Conservation (phyloP, 1,284 basidiomycete genomes). For the Ganoderma lucidum region DNA sequence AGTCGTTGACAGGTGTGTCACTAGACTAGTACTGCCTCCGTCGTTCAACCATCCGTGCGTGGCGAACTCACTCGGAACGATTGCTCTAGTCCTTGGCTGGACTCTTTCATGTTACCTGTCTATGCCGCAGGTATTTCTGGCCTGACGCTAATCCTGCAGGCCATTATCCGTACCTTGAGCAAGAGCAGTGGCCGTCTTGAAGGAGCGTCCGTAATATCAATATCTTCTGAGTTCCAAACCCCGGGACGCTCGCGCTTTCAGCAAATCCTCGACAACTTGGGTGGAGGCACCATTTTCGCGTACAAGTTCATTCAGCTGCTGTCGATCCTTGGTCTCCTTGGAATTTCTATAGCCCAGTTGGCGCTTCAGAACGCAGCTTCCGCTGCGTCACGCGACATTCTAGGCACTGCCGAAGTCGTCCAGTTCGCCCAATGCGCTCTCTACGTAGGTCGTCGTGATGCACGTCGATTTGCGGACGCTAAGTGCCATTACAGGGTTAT, state of each 20-base stretch:
- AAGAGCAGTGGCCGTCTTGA: neutral
- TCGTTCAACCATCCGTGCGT: neutral
- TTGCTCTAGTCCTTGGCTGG: slow-evolving; percentile 19
- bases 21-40: too few relatives aligned
- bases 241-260: slow-evolving; percentile 24
- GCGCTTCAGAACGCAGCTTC: neutral
- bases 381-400: neutral
- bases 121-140: slow-evolving; percentile 19
- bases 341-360: slow-evolving; percentile 14
- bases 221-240: neutral
- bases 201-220: neutral
- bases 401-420: neutral
- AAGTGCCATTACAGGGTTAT: slow-evolving; percentile 16
- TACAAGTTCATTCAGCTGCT: slow-evolving; percentile 37
- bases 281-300: slow-evolving; percentile 35
- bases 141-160: neutral
- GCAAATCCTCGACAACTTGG: slow-evolving; percentile 12
- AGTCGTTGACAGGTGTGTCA: slow-evolving; percentile 10
- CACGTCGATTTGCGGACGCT: neutral
- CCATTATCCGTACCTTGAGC: neutral
- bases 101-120: slow-evolving; percentile 18
- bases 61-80: slow-evolving; percentile 7
- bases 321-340: slow-evolving; percentile 13
- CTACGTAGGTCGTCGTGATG: slow-evolving; percentile 17
- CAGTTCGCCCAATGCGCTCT: slow-evolving; percentile 10